Percentiles rank a stretch among this genome's conserved stretches.
Evolutionary conservation across 257 asterid species (phyloP).

Genomic region (Solanum ossicruentum): DNA sequence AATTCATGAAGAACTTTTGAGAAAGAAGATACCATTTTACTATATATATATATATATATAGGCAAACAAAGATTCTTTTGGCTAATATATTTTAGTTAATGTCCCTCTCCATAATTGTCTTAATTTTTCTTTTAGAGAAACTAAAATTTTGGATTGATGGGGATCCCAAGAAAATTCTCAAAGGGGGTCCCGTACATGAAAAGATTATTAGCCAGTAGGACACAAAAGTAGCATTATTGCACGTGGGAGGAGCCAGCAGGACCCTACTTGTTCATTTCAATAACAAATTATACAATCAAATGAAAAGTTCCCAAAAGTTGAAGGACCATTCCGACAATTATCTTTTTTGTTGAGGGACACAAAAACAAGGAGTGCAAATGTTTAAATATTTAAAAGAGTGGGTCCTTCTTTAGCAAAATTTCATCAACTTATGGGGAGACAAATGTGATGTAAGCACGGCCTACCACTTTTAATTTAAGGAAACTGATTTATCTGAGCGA

Average conservation of each 20-base stretch:
- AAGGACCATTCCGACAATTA: background rate
- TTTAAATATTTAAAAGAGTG: background rate
- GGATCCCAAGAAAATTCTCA: constrained; percentile 38
- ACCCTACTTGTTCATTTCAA: constrained; percentile 13
- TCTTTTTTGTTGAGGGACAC: background rate
- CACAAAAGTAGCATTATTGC: constrained; percentile 31
- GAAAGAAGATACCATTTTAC: constrained; percentile 12
- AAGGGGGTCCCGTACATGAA: constrained; percentile 36
- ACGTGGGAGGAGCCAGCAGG: constrained; percentile 45
- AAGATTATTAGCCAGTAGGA: constrained; percentile 3
- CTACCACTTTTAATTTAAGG: background rate
- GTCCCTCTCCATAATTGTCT: constrained; percentile 17
- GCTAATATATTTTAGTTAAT: constrained; percentile 12
- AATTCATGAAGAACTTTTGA: constrained; percentile 22
- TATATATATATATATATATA: constrained; percentile 4
- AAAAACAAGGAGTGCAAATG: background rate
- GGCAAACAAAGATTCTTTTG: constrained; percentile 34
- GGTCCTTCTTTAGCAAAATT: background rate
- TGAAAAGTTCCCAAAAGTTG: background rate
- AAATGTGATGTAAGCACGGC: background rate
- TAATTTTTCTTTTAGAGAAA: background rate
- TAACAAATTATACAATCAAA: background rate
- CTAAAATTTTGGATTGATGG: constrained; percentile 3
- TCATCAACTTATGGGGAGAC: background rate
- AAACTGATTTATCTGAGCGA: background rate